Base-by-base conservation (phyloP, 78 protist genomes). In the Acrasis kona region DNA sequence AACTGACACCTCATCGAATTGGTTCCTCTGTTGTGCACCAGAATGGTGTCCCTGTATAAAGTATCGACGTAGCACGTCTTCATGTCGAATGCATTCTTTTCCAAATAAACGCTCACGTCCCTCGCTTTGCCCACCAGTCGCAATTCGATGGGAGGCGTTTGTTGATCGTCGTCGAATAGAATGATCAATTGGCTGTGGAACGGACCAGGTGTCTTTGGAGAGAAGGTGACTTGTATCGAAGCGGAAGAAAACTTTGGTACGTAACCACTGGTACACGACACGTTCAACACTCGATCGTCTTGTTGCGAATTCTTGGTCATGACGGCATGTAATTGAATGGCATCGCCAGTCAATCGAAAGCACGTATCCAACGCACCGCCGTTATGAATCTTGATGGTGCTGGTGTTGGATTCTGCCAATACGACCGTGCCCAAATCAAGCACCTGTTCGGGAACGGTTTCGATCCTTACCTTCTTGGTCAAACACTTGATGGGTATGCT, bases 341-440 rank as follows among this genome's bases (percentile, higher is more conserved):
- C 27, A 12, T 36, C 41, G 3, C 1, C 30, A 29, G 0, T 4
- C 34, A 29, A 9, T 30, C 12, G 3, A 9, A 65, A 2, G 65
- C 3, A 2, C 19, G 37, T 6, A 1, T 30, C 29, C 10, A 81
- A 65, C 10, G 85, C 85, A n/a, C 85, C 85, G 31, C 2, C 38
- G 71, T 81, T 81, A 10, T 1, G 1, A 40, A 81, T 2, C 6
- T 0, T 35, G 64, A 81, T 8, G 65, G 32, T 0, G 7, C 19
- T 12, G 29, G 66, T 1, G 32, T 1, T 5, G 4, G 58, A 1
- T 65, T 82, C 86, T 31, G 69, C 82, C 10, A 82, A 27, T 7
- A 69, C 61, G 31, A 82, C 82, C 1, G 39, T 1, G 10, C 77
- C 86, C 29, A 82, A 76, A 64, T 77, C 70, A 42, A 82, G 78